Conservation (phyloP, 1,284 basidiomycete species). For the Kwoniella shivajii region DNA sequence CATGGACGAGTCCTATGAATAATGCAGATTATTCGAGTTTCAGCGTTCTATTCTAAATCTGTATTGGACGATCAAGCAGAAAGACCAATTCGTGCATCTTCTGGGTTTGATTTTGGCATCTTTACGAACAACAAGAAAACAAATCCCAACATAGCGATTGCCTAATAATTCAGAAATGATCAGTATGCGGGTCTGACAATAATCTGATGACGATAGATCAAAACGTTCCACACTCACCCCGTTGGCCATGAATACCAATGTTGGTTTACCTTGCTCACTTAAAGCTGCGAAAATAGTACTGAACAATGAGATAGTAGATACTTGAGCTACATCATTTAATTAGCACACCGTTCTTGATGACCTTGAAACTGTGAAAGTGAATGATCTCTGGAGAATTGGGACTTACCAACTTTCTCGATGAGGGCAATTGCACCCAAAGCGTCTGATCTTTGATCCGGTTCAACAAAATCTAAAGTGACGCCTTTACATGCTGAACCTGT, state of each 20-base stretch:
- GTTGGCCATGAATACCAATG: slow-evolving; percentile 41
- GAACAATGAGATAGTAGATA: slow-evolving; percentile 43
- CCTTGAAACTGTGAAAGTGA: neutral
- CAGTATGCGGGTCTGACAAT: neutral
- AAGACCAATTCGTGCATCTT: slow-evolving; percentile 2
- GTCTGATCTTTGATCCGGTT: slow-evolving; percentile 34
- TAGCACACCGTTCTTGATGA: neutral
- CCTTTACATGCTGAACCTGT: slow-evolving; percentile 53
- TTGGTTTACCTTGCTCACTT: slow-evolving; percentile 33
- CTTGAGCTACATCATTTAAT: slow-evolving; percentile 24
- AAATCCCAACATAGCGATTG: slow-evolving; percentile 39
- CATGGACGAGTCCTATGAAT: too few relatives aligned
- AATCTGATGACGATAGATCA: neutral
- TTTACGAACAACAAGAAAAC: slow-evolving; percentile 38
- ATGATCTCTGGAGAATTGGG: neutral
- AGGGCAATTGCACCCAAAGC: slow-evolving; percentile 51
- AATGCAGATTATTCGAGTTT: too few relatives aligned
- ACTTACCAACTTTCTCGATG: slow-evolving; percentile 46
- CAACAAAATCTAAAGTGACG: slow-evolving; percentile 51
- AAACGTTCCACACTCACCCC: slow-evolving; percentile 27
- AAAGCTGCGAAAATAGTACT: slow-evolving; percentile 39
- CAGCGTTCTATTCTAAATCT: too few relatives aligned
- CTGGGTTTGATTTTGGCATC: slow-evolving; percentile 33
- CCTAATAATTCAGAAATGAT: slow-evolving; percentile 20
- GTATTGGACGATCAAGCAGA: slow-evolving; percentile 1